These are phyloP conservation scores for Zymoseptoria crescenta DNA, from an alignment of 2,329 filamentous ascomycete genomes.

Conservation along the genomic window DNA sequence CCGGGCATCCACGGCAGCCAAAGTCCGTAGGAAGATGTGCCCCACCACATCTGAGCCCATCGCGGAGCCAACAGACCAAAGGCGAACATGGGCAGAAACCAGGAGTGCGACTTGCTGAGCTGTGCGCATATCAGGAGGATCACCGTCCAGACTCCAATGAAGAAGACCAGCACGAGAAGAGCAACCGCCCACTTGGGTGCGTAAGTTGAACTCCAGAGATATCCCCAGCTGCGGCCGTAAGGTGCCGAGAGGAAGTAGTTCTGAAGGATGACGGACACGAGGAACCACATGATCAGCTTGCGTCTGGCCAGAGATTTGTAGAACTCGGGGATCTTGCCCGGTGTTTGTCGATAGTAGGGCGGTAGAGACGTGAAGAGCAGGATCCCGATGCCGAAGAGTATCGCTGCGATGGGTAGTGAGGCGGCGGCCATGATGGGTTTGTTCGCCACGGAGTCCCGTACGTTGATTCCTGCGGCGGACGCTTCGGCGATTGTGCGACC, in stretches of 20 bases:
- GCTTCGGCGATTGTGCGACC: conserved; percentile 45
- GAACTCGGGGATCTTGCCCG: conserved; percentile 55
- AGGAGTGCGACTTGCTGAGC: conserved; percentile 52
- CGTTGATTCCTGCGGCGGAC: conserved; percentile 34
- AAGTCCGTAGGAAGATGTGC: conserved; percentile 49
- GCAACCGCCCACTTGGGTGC: conserved; percentile 48
- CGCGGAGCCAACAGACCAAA: conserved; percentile 56
- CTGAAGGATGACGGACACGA: conserved; percentile 53
- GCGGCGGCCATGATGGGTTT: conserved; percentile 36
- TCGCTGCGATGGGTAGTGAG: conserved; percentile 46
- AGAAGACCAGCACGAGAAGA: conserved; percentile 47
- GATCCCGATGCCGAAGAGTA: conserved; percentile 50
- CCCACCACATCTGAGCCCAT: conserved; percentile 61
- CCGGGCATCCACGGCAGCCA: conserved; percentile 51
- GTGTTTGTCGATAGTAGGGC: conserved; percentile 54
- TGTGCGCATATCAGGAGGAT: conserved; percentile 44
- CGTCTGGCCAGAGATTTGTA: conserved; percentile 52
- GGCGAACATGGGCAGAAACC: conserved; percentile 58
- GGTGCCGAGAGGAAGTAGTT: conserved; percentile 58
- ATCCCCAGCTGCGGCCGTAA: conserved; percentile 58
- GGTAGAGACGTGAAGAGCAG: conserved; percentile 52
- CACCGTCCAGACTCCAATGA: conserved; percentile 46
- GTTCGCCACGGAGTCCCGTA: conserved; percentile 9
- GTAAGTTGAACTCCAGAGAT: conserved; percentile 50
- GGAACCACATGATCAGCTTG: conserved; percentile 59